A percentile compares a stretch with the other conserved stretches of the same genome.
Conservation (phyloP, 2,329 filamentous ascomycete species). For the Colletotrichum sp. region DNA sequence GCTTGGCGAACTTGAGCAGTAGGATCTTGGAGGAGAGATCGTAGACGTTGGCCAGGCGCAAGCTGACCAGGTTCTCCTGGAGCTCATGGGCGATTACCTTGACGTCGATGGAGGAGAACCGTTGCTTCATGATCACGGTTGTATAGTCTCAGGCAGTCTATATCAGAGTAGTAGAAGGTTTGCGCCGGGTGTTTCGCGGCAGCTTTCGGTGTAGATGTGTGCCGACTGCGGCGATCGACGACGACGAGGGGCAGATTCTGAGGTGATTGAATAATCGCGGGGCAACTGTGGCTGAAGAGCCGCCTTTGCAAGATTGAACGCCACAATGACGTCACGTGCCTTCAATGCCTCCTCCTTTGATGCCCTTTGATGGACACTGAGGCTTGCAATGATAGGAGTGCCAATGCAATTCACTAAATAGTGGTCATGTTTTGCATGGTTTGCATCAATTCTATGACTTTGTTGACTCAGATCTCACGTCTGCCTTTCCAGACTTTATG, state of each 20-base stretch:
- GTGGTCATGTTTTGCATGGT: not conserved
- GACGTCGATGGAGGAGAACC: constrained; percentile 81
- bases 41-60: constrained; percentile 93
- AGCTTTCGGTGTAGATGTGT: not conserved
- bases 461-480: not conserved
- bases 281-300: constrained; percentile 20
- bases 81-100: constrained; percentile 95
- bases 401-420: not conserved
- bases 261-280: constrained; percentile 17
- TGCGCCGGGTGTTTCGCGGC: not conserved
- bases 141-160: not conserved
- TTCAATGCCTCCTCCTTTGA: not conserved
- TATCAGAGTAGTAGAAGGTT: not conserved
- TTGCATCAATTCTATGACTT: not conserved
- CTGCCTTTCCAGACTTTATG: not conserved
- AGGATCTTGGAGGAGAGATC: constrained; percentile 96
- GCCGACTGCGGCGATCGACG: not conserved
- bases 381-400: not conserved
- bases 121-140: constrained; percentile 71
- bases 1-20: constrained; percentile 92
- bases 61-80: constrained; percentile 72
- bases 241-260: constrained; percentile 18
- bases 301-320: not conserved
- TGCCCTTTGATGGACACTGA: not conserved
- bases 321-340: constrained; percentile 22